phyloP scores from a whole-genome alignment of 306 rosid genomes.

The Crotalaria pallida region DNA sequence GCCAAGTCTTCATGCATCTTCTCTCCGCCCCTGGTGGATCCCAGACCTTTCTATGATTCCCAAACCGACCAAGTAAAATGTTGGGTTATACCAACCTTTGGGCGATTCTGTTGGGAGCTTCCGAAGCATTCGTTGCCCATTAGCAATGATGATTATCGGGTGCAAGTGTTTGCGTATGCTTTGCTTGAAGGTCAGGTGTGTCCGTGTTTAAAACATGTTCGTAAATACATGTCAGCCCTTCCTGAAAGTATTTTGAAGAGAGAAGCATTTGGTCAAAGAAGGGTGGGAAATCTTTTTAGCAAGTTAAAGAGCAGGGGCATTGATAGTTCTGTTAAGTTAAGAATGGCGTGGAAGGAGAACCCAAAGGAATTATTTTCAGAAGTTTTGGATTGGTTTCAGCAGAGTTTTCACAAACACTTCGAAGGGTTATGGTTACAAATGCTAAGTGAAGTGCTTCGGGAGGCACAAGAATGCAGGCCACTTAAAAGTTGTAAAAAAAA shows the following conservation, averaged over 20 bases:
- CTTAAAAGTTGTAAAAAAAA: slow-evolving; percentile 14
- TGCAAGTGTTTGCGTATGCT: slow-evolving; percentile 62
- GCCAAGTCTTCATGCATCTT: slow-evolving; percentile 65
- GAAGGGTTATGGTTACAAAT: slow-evolving; percentile 60
- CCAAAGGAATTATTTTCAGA: slow-evolving; percentile 59
- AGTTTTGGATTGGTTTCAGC: slow-evolving; percentile 78
- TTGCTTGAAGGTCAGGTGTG: slow-evolving; percentile 88
- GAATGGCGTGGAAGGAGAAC: slow-evolving; percentile 67
- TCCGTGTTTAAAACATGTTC: slow-evolving; percentile 54
- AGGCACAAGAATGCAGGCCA: slow-evolving; percentile 33
- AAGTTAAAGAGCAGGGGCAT: slow-evolving; percentile 43
- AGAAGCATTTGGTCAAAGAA: slow-evolving; percentile 69
- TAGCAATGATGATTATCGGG: slow-evolving; percentile 26
- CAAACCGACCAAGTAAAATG: slow-evolving; percentile 53
- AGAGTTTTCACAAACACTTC: slow-evolving; percentile 46
- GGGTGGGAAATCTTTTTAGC: slow-evolving; percentile 67
- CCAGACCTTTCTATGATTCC: slow-evolving; percentile 65
- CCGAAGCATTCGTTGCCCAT: slow-evolving; percentile 51
- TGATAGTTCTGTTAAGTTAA: slow-evolving; percentile 47
- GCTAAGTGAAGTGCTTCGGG: slow-evolving; percentile 49
- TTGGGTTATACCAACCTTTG: slow-evolving; percentile 62
- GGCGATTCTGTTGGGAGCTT: slow-evolving; percentile 83
- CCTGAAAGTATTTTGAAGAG: slow-evolving; percentile 68
- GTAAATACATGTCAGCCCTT: slow-evolving; percentile 62
- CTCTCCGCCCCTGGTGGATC: slow-evolving; percentile 54